A percentile compares a stretch with the other conserved stretches of the same genome.
Conservation (phyloP, 495 filamentous ascomycete species). For the Daldinia concentrica region DNA sequence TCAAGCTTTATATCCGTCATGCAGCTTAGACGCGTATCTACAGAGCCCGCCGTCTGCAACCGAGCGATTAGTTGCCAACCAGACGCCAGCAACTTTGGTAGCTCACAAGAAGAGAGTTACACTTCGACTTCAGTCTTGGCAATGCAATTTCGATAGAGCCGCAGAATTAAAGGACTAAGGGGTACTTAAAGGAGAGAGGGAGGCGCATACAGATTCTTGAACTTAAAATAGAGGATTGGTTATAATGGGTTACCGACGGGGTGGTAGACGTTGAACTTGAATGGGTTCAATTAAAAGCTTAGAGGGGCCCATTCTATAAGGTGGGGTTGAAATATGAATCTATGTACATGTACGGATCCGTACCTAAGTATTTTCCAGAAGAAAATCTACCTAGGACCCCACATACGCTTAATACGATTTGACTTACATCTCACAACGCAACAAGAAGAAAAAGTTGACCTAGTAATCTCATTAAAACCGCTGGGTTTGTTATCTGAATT, state of each 20-base stretch:
- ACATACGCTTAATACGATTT: background rate
- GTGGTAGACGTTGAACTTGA: background rate
- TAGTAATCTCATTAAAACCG: background rate
- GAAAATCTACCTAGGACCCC: background rate
- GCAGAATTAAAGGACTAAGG: background rate
- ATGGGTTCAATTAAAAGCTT: background rate
- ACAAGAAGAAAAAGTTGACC: background rate
- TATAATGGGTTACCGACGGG: background rate
- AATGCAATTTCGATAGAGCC: conserved; percentile 13
- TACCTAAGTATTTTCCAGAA: background rate
- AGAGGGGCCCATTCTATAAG: background rate
- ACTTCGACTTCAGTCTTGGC: conserved; percentile 22
- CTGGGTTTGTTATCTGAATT: background rate
- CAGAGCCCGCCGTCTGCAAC: conserved; percentile 27
- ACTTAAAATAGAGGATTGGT: conserved; percentile 1
- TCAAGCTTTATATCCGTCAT: conserved; percentile 11
- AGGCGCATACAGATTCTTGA: background rate
- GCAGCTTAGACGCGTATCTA: conserved; percentile 30
- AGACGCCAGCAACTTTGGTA: conserved; percentile 7
- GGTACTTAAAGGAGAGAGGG: background rate
- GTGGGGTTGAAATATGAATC: too few species aligned
- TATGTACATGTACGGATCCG: background rate
- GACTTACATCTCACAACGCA: background rate
- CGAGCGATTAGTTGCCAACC: conserved; percentile 22
- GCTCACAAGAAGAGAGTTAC: background rate